Percentiles rank a stretch among this genome's conserved stretches.
These are phyloP conservation scores for Anacardium occidentale DNA, from an alignment of 345 rosid genomes.

Conservation along the genomic window DNA sequence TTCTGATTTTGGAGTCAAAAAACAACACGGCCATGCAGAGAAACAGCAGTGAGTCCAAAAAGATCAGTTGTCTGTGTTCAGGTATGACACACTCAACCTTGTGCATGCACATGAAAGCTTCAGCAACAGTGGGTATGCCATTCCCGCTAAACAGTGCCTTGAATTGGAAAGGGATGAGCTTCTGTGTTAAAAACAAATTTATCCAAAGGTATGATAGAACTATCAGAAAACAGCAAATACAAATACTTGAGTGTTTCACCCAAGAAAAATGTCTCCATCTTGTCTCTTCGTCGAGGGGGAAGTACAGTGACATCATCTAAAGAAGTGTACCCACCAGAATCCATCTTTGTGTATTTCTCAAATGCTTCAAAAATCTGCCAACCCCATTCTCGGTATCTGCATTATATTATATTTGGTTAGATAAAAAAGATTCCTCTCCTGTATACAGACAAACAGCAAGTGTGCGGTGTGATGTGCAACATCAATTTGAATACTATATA, in stretches of 20 bases:
- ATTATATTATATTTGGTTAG: slow-evolving; percentile 18
- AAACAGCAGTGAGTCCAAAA: slow-evolving; percentile 5
- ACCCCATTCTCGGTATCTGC: slow-evolving; percentile 91
- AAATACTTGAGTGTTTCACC: slow-evolving; percentile 89
- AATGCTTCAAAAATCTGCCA: slow-evolving; percentile 96
- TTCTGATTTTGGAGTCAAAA: slow-evolving; percentile 19
- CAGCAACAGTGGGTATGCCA: slow-evolving; percentile 3
- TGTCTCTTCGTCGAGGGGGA: slow-evolving; percentile 85
- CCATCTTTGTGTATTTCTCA: slow-evolving; percentile 78
- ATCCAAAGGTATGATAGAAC: slow-evolving; percentile 69
- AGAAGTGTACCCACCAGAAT: slow-evolving; percentile 82
- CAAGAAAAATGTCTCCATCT: slow-evolving; percentile 92
- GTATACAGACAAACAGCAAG: background rate
- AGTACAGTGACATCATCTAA: slow-evolving; percentile 73
- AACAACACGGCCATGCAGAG: background rate
- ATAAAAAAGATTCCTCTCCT: background rate
- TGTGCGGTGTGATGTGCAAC: background rate
- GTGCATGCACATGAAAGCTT: slow-evolving; percentile 10
- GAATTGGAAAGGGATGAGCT: slow-evolving; percentile 89
- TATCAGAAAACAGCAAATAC: slow-evolving; percentile 88
- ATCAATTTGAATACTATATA: slow-evolving; percentile 4
- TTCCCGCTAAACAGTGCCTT: slow-evolving; percentile 28
- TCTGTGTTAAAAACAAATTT: slow-evolving; percentile 87
- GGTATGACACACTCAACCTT: slow-evolving; percentile 8
- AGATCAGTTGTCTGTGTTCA: background rate